Evolutionary conservation across 2,329 filamentous ascomycete genomes (phyloP).

Genomic region (Aureobasidium mangrovei): DNA sequence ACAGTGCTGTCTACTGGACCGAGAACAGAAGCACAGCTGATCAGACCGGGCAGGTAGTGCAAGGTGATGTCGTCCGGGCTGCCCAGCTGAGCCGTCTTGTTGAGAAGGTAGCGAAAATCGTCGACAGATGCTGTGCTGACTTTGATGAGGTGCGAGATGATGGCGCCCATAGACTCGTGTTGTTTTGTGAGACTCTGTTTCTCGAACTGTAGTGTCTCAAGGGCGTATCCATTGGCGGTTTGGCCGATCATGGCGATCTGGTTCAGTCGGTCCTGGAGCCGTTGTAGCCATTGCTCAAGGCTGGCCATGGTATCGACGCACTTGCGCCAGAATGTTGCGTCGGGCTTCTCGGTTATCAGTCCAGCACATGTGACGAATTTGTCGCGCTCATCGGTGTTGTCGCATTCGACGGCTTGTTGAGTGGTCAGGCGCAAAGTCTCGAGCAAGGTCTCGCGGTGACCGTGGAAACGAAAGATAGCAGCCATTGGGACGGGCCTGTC

Average conservation of each 20-base stretch:
- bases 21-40: constrained; percentile 67
- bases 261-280: constrained; percentile 65
- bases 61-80: constrained; percentile 67
- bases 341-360: constrained; percentile 45
- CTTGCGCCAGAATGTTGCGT: constrained; percentile 51
- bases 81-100: constrained; percentile 59
- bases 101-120: constrained; percentile 67
- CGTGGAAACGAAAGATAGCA: constrained; percentile 80
- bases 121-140: constrained; percentile 58
- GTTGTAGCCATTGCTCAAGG: constrained; percentile 68
- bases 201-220: constrained; percentile 74
- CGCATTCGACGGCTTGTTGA: constrained; percentile 44
- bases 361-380: constrained; percentile 49
- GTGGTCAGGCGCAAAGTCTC: constrained; percentile 76
- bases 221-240: constrained; percentile 52
- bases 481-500: constrained; percentile 68
- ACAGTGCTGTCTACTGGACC: constrained; percentile 66
- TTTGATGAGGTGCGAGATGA: constrained; percentile 70
- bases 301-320: constrained; percentile 69
- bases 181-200: constrained; percentile 73
- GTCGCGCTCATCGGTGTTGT: constrained; percentile 42
- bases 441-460: constrained; percentile 71
- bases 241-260: constrained; percentile 68
- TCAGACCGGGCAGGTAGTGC: constrained; percentile 74
- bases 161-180: constrained; percentile 79